These are phyloP conservation scores for Nemophila menziesii DNA, from an alignment of 257 asterid species.

Conservation along the genomic window DNA sequence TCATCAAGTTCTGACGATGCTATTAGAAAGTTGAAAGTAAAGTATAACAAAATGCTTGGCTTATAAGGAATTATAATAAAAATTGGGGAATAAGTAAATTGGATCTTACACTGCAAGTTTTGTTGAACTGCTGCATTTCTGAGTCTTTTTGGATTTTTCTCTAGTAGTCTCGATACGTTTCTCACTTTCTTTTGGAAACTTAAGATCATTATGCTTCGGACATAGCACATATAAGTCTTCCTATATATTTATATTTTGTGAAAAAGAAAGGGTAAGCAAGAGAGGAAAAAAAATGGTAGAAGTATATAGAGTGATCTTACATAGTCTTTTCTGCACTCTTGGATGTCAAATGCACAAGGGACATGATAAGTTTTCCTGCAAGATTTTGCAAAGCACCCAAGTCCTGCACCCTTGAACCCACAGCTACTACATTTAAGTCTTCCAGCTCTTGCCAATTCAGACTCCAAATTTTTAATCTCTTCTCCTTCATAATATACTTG, in stretches of 20 bases:
- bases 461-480: conserved; percentile 54
- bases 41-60: too few species aligned
- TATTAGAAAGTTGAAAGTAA: too few species aligned
- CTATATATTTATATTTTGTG: conserved; percentile 26
- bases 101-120: conserved; percentile 19
- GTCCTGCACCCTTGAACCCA: conserved; percentile 91
- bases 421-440: conserved; percentile 85
- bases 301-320: conserved; percentile 29
- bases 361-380: conserved; percentile 77
- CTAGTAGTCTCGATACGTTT: conserved; percentile 43
- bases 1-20: not conserved
- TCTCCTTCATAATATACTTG: conserved; percentile 63
- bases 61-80: not conserved
- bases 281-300: not conserved
- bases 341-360: conserved; percentile 68
- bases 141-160: conserved; percentile 40
- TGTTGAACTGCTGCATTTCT: conserved; percentile 21
- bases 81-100: conserved; percentile 22
- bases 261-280: not conserved
- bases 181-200: conserved; percentile 65
- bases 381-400: conserved; percentile 77
- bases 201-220: conserved; percentile 53
- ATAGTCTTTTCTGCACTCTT: conserved; percentile 80
- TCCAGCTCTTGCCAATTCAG: conserved; percentile 74
- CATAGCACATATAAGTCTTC: conserved; percentile 63